phyloP scores from a whole-genome alignment of 2,329 filamentous ascomycete species.

The Aschersonia sp. region DNA sequence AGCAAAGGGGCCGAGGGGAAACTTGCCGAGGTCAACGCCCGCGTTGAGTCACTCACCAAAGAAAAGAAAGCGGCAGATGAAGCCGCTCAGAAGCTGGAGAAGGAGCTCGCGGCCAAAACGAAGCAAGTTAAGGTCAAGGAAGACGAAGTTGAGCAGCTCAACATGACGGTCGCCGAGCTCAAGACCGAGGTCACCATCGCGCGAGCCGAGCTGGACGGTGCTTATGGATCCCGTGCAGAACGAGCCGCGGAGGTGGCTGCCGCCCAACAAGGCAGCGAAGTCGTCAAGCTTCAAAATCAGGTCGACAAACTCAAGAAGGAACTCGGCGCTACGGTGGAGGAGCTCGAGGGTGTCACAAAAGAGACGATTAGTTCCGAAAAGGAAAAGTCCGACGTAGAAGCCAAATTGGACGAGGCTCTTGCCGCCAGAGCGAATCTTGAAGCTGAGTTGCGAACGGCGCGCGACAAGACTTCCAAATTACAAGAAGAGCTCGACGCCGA shows the following conservation, averaged over 20 bases:
- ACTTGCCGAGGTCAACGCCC: conserved; percentile 15
- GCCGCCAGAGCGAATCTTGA: conserved; percentile 23
- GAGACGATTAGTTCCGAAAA: conserved; percentile 35
- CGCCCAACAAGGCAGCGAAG: conserved; percentile 31
- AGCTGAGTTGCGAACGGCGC: conserved; percentile 21
- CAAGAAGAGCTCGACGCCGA: conserved; percentile 38
- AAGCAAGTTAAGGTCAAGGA: conserved; percentile 33
- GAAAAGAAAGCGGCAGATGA: conserved; percentile 14
- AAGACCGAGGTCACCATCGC: conserved; percentile 48
- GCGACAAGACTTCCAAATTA: conserved; percentile 23
- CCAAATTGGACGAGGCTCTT: conserved; percentile 19
- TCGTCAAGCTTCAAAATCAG: conserved; percentile 29
- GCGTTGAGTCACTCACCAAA: conserved; percentile 15
- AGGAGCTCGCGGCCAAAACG: conserved; percentile 18
- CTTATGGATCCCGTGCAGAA: conserved; percentile 44
- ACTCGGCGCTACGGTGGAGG: conserved; percentile 33
- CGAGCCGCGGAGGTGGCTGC: conserved; percentile 43
- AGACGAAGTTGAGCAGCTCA: conserved; percentile 33
- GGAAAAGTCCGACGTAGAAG: conserved; percentile 30
- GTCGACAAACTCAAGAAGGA: conserved; percentile 35
- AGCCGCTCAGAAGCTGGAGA: conserved; percentile 11
- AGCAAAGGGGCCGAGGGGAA: conserved; percentile 20
- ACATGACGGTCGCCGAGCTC: conserved; percentile 38
- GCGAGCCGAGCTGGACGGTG: conserved; percentile 46
- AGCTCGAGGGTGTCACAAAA: conserved; percentile 37